Evolutionary conservation across 2,329 filamentous ascomycete species (phyloP).

Genomic region (Stagonosporopsis chrysanthemi): DNA sequence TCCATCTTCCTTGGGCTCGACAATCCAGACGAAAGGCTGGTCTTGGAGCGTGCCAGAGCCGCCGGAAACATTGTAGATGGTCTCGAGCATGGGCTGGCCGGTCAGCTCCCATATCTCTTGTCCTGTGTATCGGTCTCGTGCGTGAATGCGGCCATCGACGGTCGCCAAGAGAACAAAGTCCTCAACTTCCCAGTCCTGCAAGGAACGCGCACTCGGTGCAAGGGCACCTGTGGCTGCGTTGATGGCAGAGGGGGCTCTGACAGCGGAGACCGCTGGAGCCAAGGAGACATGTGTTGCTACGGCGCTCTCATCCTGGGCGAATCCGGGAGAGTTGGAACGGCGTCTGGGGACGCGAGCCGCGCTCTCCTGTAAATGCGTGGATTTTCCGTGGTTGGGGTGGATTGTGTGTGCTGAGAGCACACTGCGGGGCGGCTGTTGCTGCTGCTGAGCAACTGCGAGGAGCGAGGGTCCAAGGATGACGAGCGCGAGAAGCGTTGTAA

Average conservation of each 20-base stretch:
- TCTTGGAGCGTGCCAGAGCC: constrained; percentile 56
- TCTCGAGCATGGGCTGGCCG: constrained; percentile 89
- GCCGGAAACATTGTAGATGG: constrained; percentile 71
- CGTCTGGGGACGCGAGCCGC: constrained; percentile 32
- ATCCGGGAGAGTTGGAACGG: constrained; percentile 36
- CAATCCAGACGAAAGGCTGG: constrained; percentile 92
- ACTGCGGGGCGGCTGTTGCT: constrained; percentile 45
- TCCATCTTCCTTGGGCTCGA: constrained; percentile 89
- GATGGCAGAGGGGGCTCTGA: constrained; percentile 87
- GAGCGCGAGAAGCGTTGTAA: constrained; percentile 45
- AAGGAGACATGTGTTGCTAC: constrained; percentile 76
- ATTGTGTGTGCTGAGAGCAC: constrained; percentile 25
- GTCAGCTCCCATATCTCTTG: constrained; percentile 85
- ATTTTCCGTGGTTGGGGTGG: constrained; percentile 29
- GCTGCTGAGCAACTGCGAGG: constrained; percentile 52
- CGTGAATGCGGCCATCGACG: constrained; percentile 96
- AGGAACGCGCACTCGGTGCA: constrained; percentile 83
- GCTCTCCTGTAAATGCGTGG: constrained; percentile 24
- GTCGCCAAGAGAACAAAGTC: constrained; percentile 99
- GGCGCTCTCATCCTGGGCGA: constrained; percentile 81
- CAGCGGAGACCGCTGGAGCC: constrained; percentile 89
- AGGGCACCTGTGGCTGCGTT: constrained; percentile 56
- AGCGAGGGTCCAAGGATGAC: constrained; percentile 46
- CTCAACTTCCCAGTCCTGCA: constrained; percentile 99
- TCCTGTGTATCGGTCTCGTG: constrained; percentile 86